Conservation (phyloP, 2,329 filamentous ascomycete genomes). For the Cladorrhinum sp. region DNA sequence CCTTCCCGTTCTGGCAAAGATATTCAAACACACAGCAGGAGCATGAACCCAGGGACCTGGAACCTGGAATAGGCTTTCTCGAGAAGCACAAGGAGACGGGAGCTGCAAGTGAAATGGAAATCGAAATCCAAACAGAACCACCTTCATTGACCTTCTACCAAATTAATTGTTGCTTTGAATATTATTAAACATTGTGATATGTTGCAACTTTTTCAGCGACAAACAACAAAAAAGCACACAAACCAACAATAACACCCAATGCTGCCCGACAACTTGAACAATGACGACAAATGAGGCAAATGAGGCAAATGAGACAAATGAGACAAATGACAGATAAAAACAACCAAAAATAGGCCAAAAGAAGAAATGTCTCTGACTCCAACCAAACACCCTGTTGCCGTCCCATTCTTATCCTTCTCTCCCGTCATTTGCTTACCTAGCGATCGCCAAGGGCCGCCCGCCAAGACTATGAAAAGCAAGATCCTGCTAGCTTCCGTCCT, state of each 20-base stretch:
- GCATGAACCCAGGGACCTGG: neutral
- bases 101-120: too few relatives aligned
- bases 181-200: neutral
- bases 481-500: neutral
- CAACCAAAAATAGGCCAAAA: neutral
- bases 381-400: neutral
- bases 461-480: neutral
- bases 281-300: neutral
- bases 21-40: neutral
- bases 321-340: neutral
- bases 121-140: neutral
- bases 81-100: too few relatives aligned
- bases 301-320: neutral
- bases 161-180: neutral
- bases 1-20: neutral
- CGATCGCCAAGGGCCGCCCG: neutral
- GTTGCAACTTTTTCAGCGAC: too few relatives aligned
- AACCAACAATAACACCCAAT: neutral
- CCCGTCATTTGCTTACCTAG: neutral
- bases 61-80: too few relatives aligned
- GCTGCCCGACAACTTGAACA: neutral
- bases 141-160: neutral
- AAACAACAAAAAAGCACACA: neutral
- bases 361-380: neutral
- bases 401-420: neutral